A percentile compares a stretch with the other conserved stretches of the same genome.
Evolutionary conservation across 169 alveolate genomes (phyloP).

Genomic region (Blepharisma undulans): DNA sequence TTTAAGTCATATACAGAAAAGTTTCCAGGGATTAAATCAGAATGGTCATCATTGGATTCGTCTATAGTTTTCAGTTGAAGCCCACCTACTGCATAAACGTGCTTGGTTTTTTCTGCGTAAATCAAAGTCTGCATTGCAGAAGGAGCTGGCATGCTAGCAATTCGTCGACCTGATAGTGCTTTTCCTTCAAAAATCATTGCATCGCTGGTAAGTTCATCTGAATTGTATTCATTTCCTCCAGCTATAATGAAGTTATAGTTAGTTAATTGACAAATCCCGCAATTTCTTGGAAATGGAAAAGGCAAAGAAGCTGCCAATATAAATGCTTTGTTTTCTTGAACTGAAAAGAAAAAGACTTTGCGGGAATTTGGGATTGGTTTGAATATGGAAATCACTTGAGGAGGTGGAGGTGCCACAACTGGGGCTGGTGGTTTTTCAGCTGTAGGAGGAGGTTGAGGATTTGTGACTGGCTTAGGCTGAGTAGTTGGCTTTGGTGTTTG

Average conservation of each 20-base stretch:
- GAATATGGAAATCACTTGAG: neutral
- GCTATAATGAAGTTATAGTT: neutral
- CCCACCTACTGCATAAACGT: slow-evolving; percentile 15
- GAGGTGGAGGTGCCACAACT: neutral
- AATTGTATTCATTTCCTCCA: slow-evolving; percentile 8
- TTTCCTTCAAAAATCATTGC: neutral
- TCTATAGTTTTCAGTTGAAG: slow-evolving; percentile 1
- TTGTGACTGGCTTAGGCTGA: neutral
- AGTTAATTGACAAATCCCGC: neutral
- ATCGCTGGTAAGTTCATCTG: neutral
- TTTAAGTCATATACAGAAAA: neutral
- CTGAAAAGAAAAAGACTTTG: neutral
- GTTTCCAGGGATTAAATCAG: neutral
- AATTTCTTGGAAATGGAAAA: neutral
- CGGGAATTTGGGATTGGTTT: slow-evolving; percentile 7
- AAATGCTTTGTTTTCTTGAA: neutral
- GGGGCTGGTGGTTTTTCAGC: neutral
- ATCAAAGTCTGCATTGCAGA: neutral
- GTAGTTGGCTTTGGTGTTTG: neutral
- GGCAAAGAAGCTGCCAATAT: neutral
- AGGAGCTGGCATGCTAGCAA: neutral
- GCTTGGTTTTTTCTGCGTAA: neutral
- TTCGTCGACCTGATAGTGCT: neutral
- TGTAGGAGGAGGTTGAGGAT: neutral
- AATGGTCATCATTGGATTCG: neutral